Evolutionary conservation across 257 asterid species (phyloP).

Genomic region (Solanum ossicruentum): DNA sequence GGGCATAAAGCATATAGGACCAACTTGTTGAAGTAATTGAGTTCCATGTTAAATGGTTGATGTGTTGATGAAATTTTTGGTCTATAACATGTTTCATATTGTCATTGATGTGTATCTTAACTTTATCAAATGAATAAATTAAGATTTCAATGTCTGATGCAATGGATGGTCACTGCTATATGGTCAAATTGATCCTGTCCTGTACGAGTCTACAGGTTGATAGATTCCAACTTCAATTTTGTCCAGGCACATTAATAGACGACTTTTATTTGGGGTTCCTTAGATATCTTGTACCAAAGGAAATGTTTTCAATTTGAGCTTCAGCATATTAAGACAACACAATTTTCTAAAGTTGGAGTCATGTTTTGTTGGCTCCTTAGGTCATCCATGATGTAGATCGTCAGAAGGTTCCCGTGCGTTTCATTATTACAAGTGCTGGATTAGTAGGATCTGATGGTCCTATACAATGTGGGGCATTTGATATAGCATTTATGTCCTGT

Average conservation of each 20-base stretch:
- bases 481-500: conserved; percentile 77
- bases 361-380: conserved; percentile 16
- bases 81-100: not conserved
- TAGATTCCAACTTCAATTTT: not conserved
- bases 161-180: not conserved
- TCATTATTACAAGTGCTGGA: conserved; percentile 69
- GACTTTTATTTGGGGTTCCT: not conserved
- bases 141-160: not conserved
- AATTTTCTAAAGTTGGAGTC: not conserved
- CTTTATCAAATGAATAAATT: not conserved
- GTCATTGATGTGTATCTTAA: not conserved
- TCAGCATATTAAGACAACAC: not conserved
- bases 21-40: not conserved
- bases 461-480: conserved; percentile 66
- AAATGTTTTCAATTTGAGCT: not conserved
- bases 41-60: not conserved
- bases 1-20: not conserved
- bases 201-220: not conserved
- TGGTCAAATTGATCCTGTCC: not conserved
- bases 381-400: conserved; percentile 87
- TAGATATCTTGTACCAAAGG: not conserved
- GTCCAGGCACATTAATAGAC: not conserved
- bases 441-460: conserved; percentile 79
- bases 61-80: not conserved
- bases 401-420: conserved; percentile 78